Base-by-base conservation (phyloP, 1,284 basidiomycete species). In the Trichosporon asahii region DNA sequence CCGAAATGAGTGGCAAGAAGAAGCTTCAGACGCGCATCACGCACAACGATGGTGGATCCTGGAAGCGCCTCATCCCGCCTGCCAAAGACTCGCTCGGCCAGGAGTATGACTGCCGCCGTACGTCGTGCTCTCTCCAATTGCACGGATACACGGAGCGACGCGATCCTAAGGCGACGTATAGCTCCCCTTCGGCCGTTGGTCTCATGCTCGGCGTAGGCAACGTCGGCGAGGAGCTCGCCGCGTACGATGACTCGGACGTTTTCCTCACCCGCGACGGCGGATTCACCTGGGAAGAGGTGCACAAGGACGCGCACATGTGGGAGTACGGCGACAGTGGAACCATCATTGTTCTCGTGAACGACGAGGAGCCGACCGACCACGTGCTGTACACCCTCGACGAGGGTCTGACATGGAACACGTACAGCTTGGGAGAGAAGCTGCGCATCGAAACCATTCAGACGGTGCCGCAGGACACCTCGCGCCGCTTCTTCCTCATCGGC, bases 261-360 rank as follows among this genome's bases (percentile, higher is more conserved):
- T 99, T 98, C 89, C 87, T 99, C 49, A 95, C 93, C 61, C 91
- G 96, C 2, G 94, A 99, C 78, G 97, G 90, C 5, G 97, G 96
- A 7, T 98, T 98, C 84, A 94, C 93, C 0, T 99, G 96, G 96
- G 90, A 97, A 80, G 96, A 99, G 84, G 91, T 99, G 2, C 94
- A 95, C 85, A 99, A 99, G 82, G 95, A 97, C 76, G 95, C 97
- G 0, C 92, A 98, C 80, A 87, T 97, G 66, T 99, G 95, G 94
- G 95, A 97, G 79, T 98, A 95, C 78, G 96, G 96, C 44, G 97
- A 99, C 84, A 96, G 94, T 1, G 96, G 97, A 8, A 94, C 94
- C 0, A 88, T 99, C 71, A 87, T 99, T 44, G 86, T 99, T 73
- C 90, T 99, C 83, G 94, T 90, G 68, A 97, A 98, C 81, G 97